Base-by-base conservation (phyloP, 139 green algal genomes). In the Closterium sp. region DNA sequence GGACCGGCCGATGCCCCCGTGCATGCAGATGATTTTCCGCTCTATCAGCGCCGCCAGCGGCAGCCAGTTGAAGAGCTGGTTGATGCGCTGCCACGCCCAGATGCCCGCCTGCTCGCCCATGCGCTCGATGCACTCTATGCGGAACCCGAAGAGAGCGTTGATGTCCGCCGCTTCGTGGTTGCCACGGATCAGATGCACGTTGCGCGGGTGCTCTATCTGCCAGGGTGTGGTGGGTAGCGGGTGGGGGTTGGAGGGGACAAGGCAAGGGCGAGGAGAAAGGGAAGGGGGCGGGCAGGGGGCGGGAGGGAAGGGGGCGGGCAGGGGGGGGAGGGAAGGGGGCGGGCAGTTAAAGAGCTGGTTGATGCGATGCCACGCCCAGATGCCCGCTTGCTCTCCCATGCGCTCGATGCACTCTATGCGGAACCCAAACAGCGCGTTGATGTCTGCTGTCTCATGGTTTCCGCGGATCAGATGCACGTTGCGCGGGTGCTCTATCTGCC, bases 401-500 rank as follows among this genome's bases (percentile, higher is more conserved):
- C 98, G 96, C 95, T 99, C 97, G 50, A 98, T 95, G 96, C 98
- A 99, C 96, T 99, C 98, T 11, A 98, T 95, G 29, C 98, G 96
- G 96, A 99, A 99, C 34, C 98, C 98, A 94, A 99, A 99, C 86
- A 99, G 96, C 3, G 97, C 97, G 94, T 99, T 99, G 96, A 99
- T 99, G 95, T 99, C 98, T 86, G 97, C 91, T 32, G n/a, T n/a
- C n/a, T n/a, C n/a, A n/a, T n/a, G n/a, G n/a, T n/a, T n/a, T n/a
- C n/a, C n/a, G n/a, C n/a, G n/a, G n/a, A n/a, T n/a, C n/a, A n/a
- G n/a, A n/a, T n/a, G n/a, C n/a, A n/a, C n/a, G n/a, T n/a, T n/a
- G n/a, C n/a, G n/a, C n/a, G n/a, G n/a, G n/a, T n/a, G n/a, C n/a
- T n/a, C n/a, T n/a, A n/a, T n/a, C 91, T 93, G 87, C 27, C 13